Conservation (phyloP, 2,329 filamentous ascomycete genomes). For the Colletotrichum liaoningense region DNA sequence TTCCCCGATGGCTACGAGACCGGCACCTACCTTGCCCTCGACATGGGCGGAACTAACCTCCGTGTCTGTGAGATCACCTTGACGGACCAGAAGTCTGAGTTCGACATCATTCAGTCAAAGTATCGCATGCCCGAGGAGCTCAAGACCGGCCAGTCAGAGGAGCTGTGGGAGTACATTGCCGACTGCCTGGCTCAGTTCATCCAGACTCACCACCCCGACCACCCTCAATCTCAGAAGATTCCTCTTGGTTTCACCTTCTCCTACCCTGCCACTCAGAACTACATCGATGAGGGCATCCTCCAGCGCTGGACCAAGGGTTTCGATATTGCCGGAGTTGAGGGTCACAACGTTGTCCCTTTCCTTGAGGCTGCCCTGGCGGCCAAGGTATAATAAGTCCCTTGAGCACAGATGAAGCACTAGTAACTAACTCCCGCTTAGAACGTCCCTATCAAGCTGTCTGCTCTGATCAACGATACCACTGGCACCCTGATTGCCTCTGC, state of each 20-base stretch:
- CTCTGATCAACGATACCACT: conserved; percentile 97
- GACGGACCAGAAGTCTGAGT: conserved; percentile 87
- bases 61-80: conserved; percentile 94
- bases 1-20: conserved; percentile 89
- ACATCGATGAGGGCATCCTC: conserved; percentile 91
- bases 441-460: conserved; percentile 91
- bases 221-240: conserved; percentile 70
- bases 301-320: conserved; percentile 99
- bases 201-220: conserved; percentile 81
- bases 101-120: conserved; percentile 95
- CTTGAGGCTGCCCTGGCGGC: conserved; percentile 82
- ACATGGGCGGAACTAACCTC: conserved; percentile 97
- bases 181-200: conserved; percentile 93
- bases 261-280: conserved; percentile 92
- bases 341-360: conserved; percentile 88
- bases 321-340: conserved; percentile 92
- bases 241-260: conserved; percentile 96
- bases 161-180: conserved; percentile 95
- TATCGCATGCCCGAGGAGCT: conserved; percentile 95
- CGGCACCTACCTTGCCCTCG: conserved; percentile 88
- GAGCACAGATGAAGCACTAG: background rate
- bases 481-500: conserved; percentile 96
- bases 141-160: conserved; percentile 84
- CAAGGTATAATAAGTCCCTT: conserved; percentile 58
- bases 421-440: conserved; percentile 61